Evolutionary conservation across 768 basidiomycete genomes (phyloP).

Genomic region (Clitopilus hobsonii): DNA sequence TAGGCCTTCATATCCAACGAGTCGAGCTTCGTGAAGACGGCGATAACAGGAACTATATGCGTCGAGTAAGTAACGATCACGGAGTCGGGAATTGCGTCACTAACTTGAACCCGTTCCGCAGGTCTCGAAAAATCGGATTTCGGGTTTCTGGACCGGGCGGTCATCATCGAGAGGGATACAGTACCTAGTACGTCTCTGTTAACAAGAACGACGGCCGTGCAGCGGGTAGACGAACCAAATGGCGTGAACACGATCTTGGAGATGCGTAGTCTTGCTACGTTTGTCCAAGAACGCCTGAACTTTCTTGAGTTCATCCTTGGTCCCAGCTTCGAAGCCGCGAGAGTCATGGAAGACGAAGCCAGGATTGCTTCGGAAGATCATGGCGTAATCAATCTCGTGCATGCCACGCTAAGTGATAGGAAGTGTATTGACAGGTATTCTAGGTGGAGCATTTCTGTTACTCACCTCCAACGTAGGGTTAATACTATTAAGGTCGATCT

Average conservation of each 20-base stretch:
- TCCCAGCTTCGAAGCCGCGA: conserved; percentile 15
- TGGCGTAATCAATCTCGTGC: conserved; percentile 7
- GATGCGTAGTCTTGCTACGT: not conserved
- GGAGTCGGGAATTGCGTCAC: not conserved
- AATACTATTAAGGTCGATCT: conserved; percentile 3
- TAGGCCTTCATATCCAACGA: conserved; percentile 5
- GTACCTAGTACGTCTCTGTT: conserved; percentile 3
- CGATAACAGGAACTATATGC: conserved; percentile 9
- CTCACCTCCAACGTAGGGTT: not conserved
- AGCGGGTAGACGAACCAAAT: too few species aligned
- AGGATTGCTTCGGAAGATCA: not conserved
- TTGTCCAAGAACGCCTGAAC: conserved; percentile 7
- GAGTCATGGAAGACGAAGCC: conserved; percentile 15
- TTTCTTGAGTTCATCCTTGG: conserved; percentile 1
- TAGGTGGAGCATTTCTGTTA: too few species aligned
- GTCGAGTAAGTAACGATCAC: not conserved
- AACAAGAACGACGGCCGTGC: not conserved
- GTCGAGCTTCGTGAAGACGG: conserved; percentile 12
- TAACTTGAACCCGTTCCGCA: conserved; percentile 11
- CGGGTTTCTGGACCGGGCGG: conserved; percentile 8
- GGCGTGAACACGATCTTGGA: conserved; percentile 11
- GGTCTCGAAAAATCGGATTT: conserved; percentile 7
- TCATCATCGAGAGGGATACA: conserved; percentile 9
- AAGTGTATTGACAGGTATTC: not conserved
- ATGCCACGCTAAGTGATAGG: conserved; percentile 7